These are phyloP conservation scores for Hypsizygus ulmarius DNA, from an alignment of 1,284 basidiomycete genomes.

Conservation along the genomic window DNA sequence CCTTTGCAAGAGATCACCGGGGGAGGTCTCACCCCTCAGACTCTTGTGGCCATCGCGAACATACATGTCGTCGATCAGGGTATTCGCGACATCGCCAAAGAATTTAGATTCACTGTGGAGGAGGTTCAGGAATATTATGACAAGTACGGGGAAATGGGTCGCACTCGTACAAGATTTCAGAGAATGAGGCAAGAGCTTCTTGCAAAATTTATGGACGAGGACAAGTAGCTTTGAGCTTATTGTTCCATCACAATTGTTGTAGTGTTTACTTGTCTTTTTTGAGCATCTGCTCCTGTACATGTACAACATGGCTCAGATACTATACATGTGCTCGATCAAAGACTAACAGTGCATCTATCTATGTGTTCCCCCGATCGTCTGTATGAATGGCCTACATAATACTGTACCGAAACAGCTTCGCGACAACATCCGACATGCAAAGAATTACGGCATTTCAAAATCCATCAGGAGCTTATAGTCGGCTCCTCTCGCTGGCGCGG, in stretches of 20 bases:
- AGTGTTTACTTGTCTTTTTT: background rate
- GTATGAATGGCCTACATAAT: too few species aligned
- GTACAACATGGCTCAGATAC: background rate
- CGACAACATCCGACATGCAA: background rate
- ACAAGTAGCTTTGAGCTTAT: background rate
- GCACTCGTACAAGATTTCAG: conserved; percentile 60
- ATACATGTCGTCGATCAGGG: conserved; percentile 64
- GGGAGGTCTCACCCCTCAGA: conserved; percentile 25
- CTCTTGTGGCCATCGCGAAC: conserved; percentile 34
- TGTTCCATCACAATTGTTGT: background rate
- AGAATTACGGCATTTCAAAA: conserved; percentile 32
- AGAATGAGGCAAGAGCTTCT: conserved; percentile 58
- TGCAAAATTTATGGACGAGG: conserved; percentile 39
- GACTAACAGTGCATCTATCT: too few species aligned
- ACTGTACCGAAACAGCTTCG: too few species aligned
- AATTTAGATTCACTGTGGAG: conserved; percentile 64
- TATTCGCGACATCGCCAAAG: conserved; percentile 59
- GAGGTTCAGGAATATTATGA: conserved; percentile 76
- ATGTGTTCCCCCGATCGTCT: background rate
- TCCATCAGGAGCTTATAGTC: conserved; percentile 60
- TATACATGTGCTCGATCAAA: background rate
- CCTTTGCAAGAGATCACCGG: conserved; percentile 6
- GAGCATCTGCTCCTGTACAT: background rate
- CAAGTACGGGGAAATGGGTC: conserved; percentile 62
- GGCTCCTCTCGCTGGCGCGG: conserved; percentile 66